Conservation (phyloP, 148 eudicot genomes). For the Tetragonia tetragonoides region DNA sequence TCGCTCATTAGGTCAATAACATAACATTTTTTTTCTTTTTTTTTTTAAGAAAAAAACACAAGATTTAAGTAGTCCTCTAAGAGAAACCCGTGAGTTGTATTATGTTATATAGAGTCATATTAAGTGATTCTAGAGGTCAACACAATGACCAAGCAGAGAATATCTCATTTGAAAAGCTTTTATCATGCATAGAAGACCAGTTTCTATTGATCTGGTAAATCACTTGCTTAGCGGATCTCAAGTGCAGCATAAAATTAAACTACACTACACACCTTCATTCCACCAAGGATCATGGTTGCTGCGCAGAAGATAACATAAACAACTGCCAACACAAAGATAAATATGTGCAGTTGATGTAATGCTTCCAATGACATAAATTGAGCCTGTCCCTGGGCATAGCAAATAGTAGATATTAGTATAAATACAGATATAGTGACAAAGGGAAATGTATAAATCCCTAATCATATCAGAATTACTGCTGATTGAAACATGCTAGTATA, state of each 20-base stretch:
- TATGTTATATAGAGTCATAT: too few relatives aligned
- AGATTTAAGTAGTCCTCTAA: not conserved
- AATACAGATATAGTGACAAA: not conserved
- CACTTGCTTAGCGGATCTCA: not conserved
- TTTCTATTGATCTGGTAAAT: not conserved
- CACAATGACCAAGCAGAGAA: not conserved
- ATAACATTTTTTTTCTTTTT: too few relatives aligned
- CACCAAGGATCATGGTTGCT: conserved; percentile 82
- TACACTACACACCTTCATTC: conserved; percentile 56
- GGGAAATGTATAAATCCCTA: not conserved
- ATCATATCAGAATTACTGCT: not conserved
- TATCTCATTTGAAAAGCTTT: not conserved
- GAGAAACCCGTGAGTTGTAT: not conserved
- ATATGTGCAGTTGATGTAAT: conserved; percentile 89
- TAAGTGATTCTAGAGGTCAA: too few relatives aligned
- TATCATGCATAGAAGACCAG: not conserved
- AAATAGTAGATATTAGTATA: conserved; percentile 1
- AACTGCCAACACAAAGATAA: conserved; percentile 87
- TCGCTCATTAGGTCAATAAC: not conserved
- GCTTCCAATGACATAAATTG: conserved; percentile 82
- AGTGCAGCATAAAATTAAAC: not conserved
- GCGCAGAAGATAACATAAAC: conserved; percentile 79
- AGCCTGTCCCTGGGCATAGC: conserved; percentile 57
- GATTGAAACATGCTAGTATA: not conserved
- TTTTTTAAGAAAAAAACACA: too few relatives aligned